phyloP scores from a whole-genome alignment of 1,139 yeast genomes.

The Kurtzmaniella quercitrusa region DNA sequence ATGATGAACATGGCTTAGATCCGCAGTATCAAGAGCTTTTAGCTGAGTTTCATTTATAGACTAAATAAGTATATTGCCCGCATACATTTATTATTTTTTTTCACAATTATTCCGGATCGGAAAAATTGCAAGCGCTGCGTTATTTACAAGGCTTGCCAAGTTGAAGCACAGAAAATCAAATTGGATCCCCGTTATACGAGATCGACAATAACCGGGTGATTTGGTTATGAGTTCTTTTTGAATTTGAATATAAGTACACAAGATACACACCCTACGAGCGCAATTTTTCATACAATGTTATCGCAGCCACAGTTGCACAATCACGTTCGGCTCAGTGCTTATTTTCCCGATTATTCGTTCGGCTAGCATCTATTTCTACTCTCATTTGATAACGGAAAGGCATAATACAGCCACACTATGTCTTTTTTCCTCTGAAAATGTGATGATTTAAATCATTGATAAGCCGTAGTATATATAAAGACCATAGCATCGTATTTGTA shows the following conservation, averaged over 20 bases:
- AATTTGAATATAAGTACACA: too few relatives aligned
- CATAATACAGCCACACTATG: too few relatives aligned
- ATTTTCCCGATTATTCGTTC: not conserved
- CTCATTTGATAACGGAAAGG: too few relatives aligned
- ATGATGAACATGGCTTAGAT: conserved; percentile 11
- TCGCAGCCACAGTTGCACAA: not conserved
- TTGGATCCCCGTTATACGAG: too few relatives aligned
- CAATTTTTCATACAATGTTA: not conserved
- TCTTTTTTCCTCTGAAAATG: too few relatives aligned
- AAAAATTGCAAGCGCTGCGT: not conserved
- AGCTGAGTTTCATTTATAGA: conserved; percentile 17
- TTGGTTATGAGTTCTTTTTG: too few relatives aligned
- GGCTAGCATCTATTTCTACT: too few relatives aligned
- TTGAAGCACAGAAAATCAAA: too few relatives aligned
- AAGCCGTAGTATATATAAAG: not conserved
- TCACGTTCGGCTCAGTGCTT: not conserved
- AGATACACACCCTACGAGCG: too few relatives aligned
- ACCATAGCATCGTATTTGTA: not conserved
- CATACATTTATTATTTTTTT: not conserved
- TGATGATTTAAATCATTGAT: not conserved
- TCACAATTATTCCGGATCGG: not conserved
- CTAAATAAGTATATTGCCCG: not conserved
- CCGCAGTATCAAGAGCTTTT: conserved; percentile 19
- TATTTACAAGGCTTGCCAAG: too few relatives aligned
- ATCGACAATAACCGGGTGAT: too few relatives aligned